Conservation (phyloP, 148 eudicot species). For the Rhododendron williamsianum region DNA sequence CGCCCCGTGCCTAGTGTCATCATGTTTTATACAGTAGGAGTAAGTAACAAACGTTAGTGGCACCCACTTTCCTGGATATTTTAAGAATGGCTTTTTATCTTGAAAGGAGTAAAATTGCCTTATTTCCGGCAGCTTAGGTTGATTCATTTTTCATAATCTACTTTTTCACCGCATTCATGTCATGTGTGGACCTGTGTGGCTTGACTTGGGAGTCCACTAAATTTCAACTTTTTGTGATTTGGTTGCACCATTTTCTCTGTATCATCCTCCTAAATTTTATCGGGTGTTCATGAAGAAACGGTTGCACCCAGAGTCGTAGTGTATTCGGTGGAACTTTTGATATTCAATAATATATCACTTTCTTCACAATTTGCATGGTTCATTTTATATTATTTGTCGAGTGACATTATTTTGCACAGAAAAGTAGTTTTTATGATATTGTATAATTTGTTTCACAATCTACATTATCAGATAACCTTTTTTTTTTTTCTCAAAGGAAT, state of each 20-base stretch:
- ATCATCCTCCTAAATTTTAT: no score
- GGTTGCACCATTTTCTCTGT: neutral
- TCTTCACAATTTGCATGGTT: neutral
- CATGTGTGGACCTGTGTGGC: neutral
- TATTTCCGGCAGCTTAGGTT: neutral
- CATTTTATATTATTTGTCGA: neutral
- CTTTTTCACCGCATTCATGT: neutral
- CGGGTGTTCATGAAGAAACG: no score
- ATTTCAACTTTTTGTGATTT: neutral
- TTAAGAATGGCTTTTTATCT: neutral
- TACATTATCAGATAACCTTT: neutral
- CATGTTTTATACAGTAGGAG: neutral
- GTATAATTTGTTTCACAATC: neutral
- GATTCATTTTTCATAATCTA: neutral
- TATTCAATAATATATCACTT: neutral
- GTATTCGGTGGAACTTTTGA: no score
- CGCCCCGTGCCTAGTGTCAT: slow-evolving; percentile 36
- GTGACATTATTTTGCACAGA: neutral
- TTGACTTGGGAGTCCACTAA: neutral
- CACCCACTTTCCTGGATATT: neutral
- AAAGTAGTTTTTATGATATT: neutral
- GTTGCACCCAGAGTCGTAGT: no score
- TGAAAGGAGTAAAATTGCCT: neutral
- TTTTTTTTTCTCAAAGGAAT: neutral
- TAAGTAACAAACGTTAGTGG: neutral